Conservation (phyloP, 78 protist genomes). For the Protostelium mycophagum region DNA sequence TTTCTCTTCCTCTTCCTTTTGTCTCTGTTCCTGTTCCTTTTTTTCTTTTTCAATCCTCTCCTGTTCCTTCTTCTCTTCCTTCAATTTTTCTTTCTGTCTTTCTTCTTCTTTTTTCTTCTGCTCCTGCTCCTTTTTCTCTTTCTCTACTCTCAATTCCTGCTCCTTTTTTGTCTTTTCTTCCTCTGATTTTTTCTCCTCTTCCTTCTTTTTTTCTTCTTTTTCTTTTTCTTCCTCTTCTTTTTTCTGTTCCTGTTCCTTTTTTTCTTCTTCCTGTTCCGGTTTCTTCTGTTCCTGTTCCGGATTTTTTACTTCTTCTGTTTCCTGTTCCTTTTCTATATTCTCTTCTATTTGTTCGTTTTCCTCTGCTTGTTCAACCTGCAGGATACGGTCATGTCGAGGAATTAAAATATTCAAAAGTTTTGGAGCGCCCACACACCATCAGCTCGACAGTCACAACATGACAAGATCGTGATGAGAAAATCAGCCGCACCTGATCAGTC, state of each 20-base stretch:
- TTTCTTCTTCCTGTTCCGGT: not conserved
- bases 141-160: conserved; percentile 18
- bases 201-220: conserved; percentile 6
- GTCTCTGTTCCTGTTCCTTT: conserved; percentile 5
- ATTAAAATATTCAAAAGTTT: not conserved
- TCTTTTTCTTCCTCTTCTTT: conserved; percentile 11
- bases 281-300: not conserved
- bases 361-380: not conserved
- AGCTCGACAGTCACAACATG: too few species aligned
- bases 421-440: too few species aligned
- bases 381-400: not conserved
- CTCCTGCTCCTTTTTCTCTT: conserved; percentile 25
- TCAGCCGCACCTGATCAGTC: too few species aligned
- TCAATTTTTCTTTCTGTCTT: conserved; percentile 13
- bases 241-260: conserved; percentile 9
- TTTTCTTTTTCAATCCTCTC: not conserved
- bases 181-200: conserved; percentile 16
- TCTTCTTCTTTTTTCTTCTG: conserved; percentile 43
- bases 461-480: too few species aligned
- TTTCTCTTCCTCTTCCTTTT: conserved; percentile 12
- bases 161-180: conserved; percentile 13
- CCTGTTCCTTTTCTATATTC: not conserved
- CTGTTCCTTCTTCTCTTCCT: not conserved
- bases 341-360: not conserved
- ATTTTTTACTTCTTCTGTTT: conserved; percentile 8